Evolutionary conservation across 345 rosid genomes (phyloP).

Genomic region (Orychophragmus violaceus): DNA sequence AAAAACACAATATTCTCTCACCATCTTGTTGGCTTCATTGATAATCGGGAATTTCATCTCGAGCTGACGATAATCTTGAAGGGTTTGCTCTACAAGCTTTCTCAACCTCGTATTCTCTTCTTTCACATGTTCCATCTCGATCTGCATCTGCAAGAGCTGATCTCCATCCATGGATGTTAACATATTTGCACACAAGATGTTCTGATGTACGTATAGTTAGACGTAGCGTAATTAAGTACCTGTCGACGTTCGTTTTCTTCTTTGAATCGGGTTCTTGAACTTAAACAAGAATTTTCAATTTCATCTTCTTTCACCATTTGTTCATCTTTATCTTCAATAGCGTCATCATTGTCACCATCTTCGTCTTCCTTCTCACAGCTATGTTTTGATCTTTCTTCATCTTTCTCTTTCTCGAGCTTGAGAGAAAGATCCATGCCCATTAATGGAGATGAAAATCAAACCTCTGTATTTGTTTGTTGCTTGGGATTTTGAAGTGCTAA

Average conservation of each 20-base stretch:
- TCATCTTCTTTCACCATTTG: constrained; percentile 2
- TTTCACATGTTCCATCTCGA: constrained; percentile 29
- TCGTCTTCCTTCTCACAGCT: constrained; percentile 9
- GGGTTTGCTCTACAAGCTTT: constrained; percentile 30
- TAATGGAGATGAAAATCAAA: constrained; percentile 3
- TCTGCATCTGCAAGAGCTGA: constrained; percentile 30
- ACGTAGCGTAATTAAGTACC: constrained; percentile 13
- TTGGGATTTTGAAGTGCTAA: constrained; percentile 14
- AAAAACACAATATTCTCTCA: not conserved
- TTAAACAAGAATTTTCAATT: constrained; percentile 1
- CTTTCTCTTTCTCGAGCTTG: constrained; percentile 15
- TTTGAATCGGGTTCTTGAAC: constrained; percentile 6
- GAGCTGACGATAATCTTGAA: constrained; percentile 29
- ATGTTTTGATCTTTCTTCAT: constrained; percentile 12
- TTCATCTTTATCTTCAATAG: constrained; percentile 7
- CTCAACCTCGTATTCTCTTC: constrained; percentile 28
- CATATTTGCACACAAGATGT: not conserved
- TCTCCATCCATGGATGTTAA: constrained; percentile 9
- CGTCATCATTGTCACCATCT: not conserved
- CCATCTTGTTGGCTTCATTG: constrained; percentile 18
- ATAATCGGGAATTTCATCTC: constrained; percentile 30
- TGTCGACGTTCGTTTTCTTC: constrained; percentile 30
- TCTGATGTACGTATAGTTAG: not conserved
- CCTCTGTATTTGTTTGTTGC: not conserved
- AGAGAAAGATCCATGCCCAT: constrained; percentile 28